A percentile compares a stretch with the other conserved stretches of the same genome.
Conservation (phyloP, 2,329 filamentous ascomycete genomes). For the Aspergillus sp. region DNA sequence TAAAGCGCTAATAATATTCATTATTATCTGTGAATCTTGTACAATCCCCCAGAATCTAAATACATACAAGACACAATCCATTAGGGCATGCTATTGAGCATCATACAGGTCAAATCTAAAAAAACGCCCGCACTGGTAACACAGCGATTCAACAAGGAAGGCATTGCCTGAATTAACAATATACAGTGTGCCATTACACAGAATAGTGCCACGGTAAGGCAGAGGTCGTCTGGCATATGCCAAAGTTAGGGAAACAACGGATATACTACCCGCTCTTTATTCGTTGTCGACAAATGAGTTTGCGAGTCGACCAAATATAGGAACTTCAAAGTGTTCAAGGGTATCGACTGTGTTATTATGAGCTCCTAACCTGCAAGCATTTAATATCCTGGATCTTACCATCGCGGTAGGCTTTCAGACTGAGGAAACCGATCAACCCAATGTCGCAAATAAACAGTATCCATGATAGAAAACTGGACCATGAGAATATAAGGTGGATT, state of each 20-base stretch:
- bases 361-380: neutral
- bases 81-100: neutral
- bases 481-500: constrained; percentile 81
- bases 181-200: constrained; percentile 1
- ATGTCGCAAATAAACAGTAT: constrained; percentile 75
- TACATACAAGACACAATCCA: neutral
- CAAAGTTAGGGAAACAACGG: neutral
- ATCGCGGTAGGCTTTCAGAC: constrained; percentile 78
- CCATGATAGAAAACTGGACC: constrained; percentile 83
- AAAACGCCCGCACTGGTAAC: neutral
- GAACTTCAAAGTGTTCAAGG: constrained; percentile 74
- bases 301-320: constrained; percentile 80
- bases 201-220: neutral
- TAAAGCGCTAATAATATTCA: neutral
- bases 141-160: neutral
- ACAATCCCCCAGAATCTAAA: neutral
- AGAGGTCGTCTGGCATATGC: neutral
- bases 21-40: neutral
- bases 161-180: neutral
- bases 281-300: constrained; percentile 91
- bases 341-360: constrained; percentile 54
- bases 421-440: constrained; percentile 71
- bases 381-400: constrained; percentile 51
- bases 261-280: constrained; percentile 29
- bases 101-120: neutral